These are phyloP conservation scores for Corymbia citriodora DNA, from an alignment of 441 rosid species.

Conservation along the genomic window DNA sequence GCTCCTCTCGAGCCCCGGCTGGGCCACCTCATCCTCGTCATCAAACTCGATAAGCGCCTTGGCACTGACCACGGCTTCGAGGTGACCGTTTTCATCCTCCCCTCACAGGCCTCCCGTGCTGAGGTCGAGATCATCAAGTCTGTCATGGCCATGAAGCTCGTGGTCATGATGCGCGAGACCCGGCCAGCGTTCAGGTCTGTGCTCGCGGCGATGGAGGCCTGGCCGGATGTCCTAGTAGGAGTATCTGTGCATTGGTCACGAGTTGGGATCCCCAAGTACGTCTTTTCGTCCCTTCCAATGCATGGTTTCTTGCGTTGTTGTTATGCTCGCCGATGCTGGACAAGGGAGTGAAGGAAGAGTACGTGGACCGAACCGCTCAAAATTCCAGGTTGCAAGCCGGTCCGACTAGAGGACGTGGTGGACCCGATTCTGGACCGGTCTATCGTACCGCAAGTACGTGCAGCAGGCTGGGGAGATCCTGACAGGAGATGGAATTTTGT, in stretches of 20 bases:
- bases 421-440: constrained; percentile 29
- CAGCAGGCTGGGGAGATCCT: constrained; percentile 6
- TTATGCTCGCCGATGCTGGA: constrained; percentile 36
- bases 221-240: constrained; percentile 36
- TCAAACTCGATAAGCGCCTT: too few species aligned
- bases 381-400: constrained; percentile 50
- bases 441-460: constrained; percentile 21
- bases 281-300: constrained; percentile 35
- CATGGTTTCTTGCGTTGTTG: constrained; percentile 42
- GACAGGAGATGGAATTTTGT: constrained; percentile 24
- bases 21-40: too few species aligned
- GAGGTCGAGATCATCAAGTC: too few species aligned
- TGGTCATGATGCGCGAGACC: constrained; percentile 19
- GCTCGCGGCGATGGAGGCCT: constrained; percentile 9
- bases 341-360: constrained; percentile 25
- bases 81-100: too few species aligned
- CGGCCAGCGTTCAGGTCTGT: constrained; percentile 18
- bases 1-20: too few species aligned
- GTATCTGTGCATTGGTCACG: constrained; percentile 38
- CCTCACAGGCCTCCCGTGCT: too few species aligned
- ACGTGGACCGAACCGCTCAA: constrained; percentile 24
- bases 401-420: constrained; percentile 26
- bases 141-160: neutral
- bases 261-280: constrained; percentile 38
- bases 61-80: too few species aligned